Percentiles rank a stretch among this genome's conserved stretches.
Conservation (phyloP, 176 grass and related monocot genomes). For the Oropetium thomaeum region DNA sequence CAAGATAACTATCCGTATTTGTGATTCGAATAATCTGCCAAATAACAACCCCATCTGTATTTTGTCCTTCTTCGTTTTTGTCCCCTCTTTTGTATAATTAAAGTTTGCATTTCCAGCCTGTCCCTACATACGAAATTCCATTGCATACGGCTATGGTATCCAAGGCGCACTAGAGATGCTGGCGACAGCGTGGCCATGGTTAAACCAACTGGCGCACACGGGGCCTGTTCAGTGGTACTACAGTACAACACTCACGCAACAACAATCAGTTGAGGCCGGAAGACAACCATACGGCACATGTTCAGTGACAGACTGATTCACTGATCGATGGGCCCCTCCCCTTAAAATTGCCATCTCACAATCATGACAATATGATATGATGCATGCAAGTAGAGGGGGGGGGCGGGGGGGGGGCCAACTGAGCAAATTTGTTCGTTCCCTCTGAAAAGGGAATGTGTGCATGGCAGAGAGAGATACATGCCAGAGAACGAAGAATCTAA, state of each 20-base stretch:
- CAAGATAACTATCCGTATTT: no score
- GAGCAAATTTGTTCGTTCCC: not conserved
- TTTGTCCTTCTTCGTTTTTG: no score
- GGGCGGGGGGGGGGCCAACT: no score
- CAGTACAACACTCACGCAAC: conserved; percentile 4
- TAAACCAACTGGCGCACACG: conserved; percentile 6
- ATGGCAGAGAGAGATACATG: no score
- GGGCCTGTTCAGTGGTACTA: not conserved
- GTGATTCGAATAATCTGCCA: no score
- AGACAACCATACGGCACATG: conserved; percentile 1
- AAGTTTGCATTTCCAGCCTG: no score
- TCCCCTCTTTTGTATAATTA: no score
- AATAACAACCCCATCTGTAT: no score
- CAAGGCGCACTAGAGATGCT: conserved; percentile 11
- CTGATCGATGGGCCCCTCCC: not conserved
- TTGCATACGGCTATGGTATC: no score
- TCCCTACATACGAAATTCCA: no score
- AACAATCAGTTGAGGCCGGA: not conserved
- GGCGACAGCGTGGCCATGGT: conserved; percentile 9
- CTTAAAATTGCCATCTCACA: not conserved
- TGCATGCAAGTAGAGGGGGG: no score
- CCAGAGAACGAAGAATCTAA: no score
- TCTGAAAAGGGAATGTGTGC: not conserved
- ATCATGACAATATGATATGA: not conserved
- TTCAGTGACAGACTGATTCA: not conserved